Evolutionary conservation across 1,284 basidiomycete genomes (phyloP).

Genomic region (Pyrrhoderma lamaoense): DNA sequence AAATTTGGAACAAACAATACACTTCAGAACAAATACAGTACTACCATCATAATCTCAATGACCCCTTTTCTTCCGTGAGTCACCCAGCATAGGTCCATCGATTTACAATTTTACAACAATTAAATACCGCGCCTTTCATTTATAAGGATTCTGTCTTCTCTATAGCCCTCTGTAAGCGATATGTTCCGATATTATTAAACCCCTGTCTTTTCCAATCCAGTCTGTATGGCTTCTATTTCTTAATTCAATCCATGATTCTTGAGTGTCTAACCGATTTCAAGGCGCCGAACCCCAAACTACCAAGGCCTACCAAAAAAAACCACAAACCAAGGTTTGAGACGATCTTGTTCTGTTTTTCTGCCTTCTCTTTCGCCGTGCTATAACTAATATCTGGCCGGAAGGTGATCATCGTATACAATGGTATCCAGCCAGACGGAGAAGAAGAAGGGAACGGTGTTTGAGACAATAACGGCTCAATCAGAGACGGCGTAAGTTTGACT

Average conservation of each 20-base stretch:
- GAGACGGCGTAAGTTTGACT: slow-evolving; percentile 30
- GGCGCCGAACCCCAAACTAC: slow-evolving; percentile 36
- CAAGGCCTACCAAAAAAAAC: slow-evolving; percentile 39
- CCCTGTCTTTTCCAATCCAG: not conserved
- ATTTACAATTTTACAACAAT: too few relatives aligned
- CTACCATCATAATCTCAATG: slow-evolving; percentile 6
- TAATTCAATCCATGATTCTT: slow-evolving; percentile 4
- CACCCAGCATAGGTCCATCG: not conserved
- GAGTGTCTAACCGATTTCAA: slow-evolving; percentile 30
- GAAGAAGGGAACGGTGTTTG: slow-evolving; percentile 46
- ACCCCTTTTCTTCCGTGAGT: not conserved
- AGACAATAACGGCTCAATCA: slow-evolving; percentile 23
- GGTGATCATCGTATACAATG: slow-evolving; percentile 95
- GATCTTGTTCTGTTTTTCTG: slow-evolving; percentile 49
- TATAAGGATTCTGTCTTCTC: too few relatives aligned
- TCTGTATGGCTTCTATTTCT: not conserved
- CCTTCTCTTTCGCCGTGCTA: slow-evolving; percentile 59
- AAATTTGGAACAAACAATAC: slow-evolving; percentile 1
- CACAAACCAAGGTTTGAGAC: slow-evolving; percentile 39
- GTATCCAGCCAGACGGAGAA: slow-evolving; percentile 74
- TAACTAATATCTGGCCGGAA: slow-evolving; percentile 94
- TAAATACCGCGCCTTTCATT: too few relatives aligned
- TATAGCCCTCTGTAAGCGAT: not conserved
- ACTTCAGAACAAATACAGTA: slow-evolving; percentile 9
- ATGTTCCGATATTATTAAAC: slow-evolving; percentile 1